Conservation (phyloP, 1,284 basidiomycete species). For the Sporisorium iseilematis-ciliati region DNA sequence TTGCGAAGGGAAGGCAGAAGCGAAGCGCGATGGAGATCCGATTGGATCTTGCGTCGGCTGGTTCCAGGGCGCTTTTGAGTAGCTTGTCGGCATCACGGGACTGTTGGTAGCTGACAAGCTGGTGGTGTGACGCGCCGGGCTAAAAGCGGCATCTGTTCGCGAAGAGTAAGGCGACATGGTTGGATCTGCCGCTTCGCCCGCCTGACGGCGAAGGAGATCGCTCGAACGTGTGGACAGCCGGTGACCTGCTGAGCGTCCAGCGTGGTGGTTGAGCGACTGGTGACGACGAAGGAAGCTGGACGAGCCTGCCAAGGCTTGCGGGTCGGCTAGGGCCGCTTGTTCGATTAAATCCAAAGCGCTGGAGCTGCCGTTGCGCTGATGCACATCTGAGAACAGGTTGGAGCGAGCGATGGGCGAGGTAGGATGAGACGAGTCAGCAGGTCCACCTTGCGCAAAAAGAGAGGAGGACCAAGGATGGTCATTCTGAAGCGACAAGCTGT, state of each 20-base stretch:
- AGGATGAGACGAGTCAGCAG: constrained; percentile 25
- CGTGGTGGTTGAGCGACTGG: constrained; percentile 60
- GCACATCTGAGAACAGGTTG: constrained; percentile 15
- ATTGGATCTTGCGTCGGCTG: constrained; percentile 39
- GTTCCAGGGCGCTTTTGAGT: constrained; percentile 43
- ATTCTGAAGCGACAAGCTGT: constrained; percentile 18
- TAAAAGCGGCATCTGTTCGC: constrained; percentile 31
- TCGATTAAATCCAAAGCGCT: constrained; percentile 27
- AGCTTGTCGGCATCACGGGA: constrained; percentile 37
- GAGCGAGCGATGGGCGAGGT: constrained; percentile 36
- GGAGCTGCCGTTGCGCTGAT: constrained; percentile 29
- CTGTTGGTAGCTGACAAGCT: constrained; percentile 41
- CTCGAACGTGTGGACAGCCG: constrained; percentile 42
- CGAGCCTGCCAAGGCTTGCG: constrained; percentile 22
- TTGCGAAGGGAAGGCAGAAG: constrained; percentile 38
- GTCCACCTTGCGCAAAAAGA: constrained; percentile 19
- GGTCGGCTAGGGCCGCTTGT: constrained; percentile 27
- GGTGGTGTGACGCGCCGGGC: constrained; percentile 33
- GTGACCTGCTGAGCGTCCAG: constrained; percentile 32
- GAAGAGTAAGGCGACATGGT: constrained; percentile 22
- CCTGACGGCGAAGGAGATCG: constrained; percentile 18
- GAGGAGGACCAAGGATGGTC: constrained; percentile 41
- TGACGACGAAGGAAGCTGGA: constrained; percentile 48
- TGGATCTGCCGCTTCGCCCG: constrained; percentile 13
- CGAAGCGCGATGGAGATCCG: constrained; percentile 51